Percentiles rank a stretch among this genome's conserved stretches.
These are phyloP conservation scores for Trichoderma polysporum DNA, from an alignment of 2,329 filamentous ascomycete species.

Conservation along the genomic window DNA sequence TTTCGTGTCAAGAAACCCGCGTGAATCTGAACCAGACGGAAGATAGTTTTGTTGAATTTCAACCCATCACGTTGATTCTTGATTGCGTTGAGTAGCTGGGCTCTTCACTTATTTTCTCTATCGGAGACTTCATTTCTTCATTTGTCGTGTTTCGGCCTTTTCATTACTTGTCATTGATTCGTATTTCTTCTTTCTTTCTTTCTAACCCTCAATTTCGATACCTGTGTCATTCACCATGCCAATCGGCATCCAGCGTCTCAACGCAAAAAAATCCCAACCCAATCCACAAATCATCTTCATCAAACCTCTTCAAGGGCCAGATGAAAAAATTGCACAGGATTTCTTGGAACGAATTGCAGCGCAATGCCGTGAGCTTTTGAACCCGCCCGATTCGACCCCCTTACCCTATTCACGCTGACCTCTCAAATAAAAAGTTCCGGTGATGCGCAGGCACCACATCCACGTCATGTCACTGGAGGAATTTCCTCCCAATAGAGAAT, in stretches of 20 bases:
- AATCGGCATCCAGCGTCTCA: conserved; percentile 74
- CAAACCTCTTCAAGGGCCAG: conserved; percentile 68
- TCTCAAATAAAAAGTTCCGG: conserved; percentile 50
- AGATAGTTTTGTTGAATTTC: neutral
- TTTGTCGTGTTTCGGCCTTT: neutral
- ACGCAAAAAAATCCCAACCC: conserved; percentile 70
- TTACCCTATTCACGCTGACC: neutral
- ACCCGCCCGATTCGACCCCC: neutral
- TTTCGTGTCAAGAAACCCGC: conserved; percentile 22
- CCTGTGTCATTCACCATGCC: conserved; percentile 56
- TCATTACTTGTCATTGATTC: neutral
- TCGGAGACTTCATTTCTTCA: neutral
- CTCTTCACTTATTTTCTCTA: neutral
- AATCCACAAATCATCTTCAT: conserved; percentile 83
- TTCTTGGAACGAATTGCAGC: conserved; percentile 77
- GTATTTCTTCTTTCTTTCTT: neutral
- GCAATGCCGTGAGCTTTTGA: conserved; percentile 61
- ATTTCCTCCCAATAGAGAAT: conserved; percentile 76
- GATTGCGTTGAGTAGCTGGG: neutral
- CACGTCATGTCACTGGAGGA: conserved; percentile 74
- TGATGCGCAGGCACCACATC: conserved; percentile 66
- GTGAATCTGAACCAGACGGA: neutral
- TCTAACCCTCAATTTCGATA: neutral
- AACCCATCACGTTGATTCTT: neutral
- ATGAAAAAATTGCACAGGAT: conserved; percentile 63